Conservation (phyloP, 75 land plant species). For the Cunninghamia lanceolata region DNA sequence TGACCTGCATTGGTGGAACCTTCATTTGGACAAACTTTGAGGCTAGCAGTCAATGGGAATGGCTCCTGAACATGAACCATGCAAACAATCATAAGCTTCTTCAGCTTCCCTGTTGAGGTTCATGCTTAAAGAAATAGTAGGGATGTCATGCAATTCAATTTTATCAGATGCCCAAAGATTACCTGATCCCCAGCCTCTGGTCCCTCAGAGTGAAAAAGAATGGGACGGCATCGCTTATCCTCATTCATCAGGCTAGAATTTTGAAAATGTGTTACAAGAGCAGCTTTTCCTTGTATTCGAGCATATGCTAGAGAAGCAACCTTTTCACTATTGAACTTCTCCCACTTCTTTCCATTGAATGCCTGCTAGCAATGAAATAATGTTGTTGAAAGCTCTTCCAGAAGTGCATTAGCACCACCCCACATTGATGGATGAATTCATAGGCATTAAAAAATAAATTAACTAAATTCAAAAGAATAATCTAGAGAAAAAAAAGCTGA, state of each 20-base stretch:
- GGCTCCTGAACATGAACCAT: constrained; percentile 33
- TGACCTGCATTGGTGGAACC: constrained; percentile 29
- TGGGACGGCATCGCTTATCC: constrained; percentile 92
- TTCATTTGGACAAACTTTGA: constrained; percentile 41
- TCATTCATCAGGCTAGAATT: constrained; percentile 97
- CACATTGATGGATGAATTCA: not conserved
- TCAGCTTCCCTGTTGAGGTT: not conserved
- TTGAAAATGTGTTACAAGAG: constrained; percentile 92
- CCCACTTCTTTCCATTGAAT: constrained; percentile 93
- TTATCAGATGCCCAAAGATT: not conserved
- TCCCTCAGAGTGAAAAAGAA: constrained; percentile 86
- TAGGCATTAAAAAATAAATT: not conserved
- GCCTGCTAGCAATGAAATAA: constrained; percentile 32
- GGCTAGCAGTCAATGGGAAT: constrained; percentile 35
- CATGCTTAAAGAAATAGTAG: not conserved
- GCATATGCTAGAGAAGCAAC: constrained; percentile 95
- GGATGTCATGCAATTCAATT: constrained; percentile 3
- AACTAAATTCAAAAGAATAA: not conserved
- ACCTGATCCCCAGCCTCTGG: constrained; percentile 75
- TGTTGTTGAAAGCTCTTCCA: not conserved
- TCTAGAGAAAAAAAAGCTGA: not conserved
- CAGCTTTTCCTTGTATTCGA: constrained; percentile 87
- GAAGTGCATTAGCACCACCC: not conserved
- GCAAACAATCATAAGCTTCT: not conserved
- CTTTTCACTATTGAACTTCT: constrained; percentile 95